These are phyloP conservation scores for Raphanus hybrid DNA, from an alignment of 441 rosid species.

Conservation along the genomic window DNA sequence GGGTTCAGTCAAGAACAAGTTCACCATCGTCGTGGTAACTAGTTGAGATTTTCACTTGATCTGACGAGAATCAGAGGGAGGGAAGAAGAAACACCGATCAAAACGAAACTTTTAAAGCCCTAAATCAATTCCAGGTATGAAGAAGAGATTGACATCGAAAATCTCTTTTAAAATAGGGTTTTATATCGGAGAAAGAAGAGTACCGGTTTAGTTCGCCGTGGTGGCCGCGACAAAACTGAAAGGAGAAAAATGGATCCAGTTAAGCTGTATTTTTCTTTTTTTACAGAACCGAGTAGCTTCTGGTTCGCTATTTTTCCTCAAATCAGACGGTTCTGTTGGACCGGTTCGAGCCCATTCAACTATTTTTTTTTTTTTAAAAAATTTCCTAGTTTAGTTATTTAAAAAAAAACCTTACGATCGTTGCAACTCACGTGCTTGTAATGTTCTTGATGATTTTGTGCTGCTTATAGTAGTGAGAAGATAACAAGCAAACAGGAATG, in stretches of 20 bases:
- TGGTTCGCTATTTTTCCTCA: neutral
- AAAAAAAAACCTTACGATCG: neutral
- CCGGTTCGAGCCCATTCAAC: constrained; percentile 1
- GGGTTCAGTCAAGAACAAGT: constrained; percentile 57
- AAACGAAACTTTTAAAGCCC: neutral
- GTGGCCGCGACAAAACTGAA: neutral
- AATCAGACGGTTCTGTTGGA: neutral
- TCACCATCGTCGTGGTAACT: constrained; percentile 25
- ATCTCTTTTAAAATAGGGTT: neutral
- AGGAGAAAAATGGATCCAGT: too few species aligned
- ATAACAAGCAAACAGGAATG: neutral
- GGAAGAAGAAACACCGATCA: neutral
- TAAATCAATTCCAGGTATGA: neutral
- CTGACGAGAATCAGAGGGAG: neutral
- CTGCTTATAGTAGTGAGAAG: neutral
- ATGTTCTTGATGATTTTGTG: neutral
- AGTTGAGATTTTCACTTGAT: constrained; percentile 14
- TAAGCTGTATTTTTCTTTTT: neutral
- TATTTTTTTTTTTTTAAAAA: too few species aligned
- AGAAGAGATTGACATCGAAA: neutral
- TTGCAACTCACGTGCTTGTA: neutral
- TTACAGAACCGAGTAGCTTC: neutral
- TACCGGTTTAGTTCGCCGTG: constrained; percentile 2
- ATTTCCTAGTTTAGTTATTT: neutral
- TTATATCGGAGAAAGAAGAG: neutral